Percentiles rank a stretch among this genome's conserved stretches.
These are phyloP conservation scores for Lagenaria siceraria DNA, from an alignment of 306 rosid genomes.

Conservation along the genomic window DNA sequence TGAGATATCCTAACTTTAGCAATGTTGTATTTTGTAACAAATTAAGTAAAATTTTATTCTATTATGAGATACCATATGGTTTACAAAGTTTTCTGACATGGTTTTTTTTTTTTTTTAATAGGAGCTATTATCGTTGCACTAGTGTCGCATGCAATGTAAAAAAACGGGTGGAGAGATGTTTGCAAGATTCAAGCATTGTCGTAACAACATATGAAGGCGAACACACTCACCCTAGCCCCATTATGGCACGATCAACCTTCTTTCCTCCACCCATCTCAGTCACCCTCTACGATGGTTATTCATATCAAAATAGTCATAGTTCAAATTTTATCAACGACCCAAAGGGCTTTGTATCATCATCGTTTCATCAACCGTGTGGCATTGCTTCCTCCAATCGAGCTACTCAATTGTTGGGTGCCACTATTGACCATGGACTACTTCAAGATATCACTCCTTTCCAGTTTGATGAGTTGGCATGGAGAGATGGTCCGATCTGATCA, in stretches of 20 bases:
- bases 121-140: constrained; percentile 99
- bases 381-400: constrained; percentile 9
- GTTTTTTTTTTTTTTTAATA: neutral
- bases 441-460: constrained; percentile 55
- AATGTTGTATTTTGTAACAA: too few relatives aligned
- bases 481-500: neutral
- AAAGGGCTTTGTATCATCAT: neutral
- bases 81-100: neutral
- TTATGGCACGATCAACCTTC: constrained; percentile 37
- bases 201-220: constrained; percentile 95
- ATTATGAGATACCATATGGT: too few relatives aligned
- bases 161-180: constrained; percentile 84
- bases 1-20: too few relatives aligned
- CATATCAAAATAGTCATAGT: neutral
- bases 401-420: neutral
- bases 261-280: constrained; percentile 14
- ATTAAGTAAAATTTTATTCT: too few relatives aligned
- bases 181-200: constrained; percentile 56
- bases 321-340: constrained; percentile 9
- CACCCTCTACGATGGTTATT: constrained; percentile 6
- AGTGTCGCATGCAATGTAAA: constrained; percentile 72
- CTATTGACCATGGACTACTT: constrained; percentile 41
- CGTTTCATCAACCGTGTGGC: constrained; percentile 17
- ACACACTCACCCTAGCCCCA: constrained; percentile 68
- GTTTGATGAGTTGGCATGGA: constrained; percentile 22